Evolutionary conservation across 352 stramenopile species (phyloP), one percentile per base, ranked within the genome.

Genomic region (Phytophthora ramorum): DNA sequence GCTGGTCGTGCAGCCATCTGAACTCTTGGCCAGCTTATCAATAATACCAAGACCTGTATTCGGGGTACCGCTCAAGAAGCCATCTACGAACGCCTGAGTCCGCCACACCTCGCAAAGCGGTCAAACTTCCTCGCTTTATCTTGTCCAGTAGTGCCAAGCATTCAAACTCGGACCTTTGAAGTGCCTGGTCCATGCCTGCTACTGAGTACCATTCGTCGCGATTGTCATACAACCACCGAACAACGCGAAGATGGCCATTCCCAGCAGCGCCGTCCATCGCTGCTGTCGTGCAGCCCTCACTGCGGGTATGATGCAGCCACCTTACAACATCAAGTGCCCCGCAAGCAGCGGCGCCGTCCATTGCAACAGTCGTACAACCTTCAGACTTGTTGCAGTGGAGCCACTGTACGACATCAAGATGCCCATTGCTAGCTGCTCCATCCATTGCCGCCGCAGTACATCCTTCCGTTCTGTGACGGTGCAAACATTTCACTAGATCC

Each of bases 361-460:
- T 16, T n/a, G 34, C 34, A 13, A 10, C 13, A n/a, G 34, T 38
- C 13, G 34, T 38, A 38, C 34, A 38, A 38, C 34, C 34, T 38
- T 38, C 12, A 16, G 34, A 38, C n/a, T 6, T 13, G 9, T 38
- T 38, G 34, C 13, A 5, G 34, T 38, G 34, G 13, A 38, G 13
- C 34, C 9, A 38, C 13, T 6, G 34, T 2, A 38, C 34, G 13
- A 38, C 13, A 10, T 16, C 10, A n/a, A 38, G 34, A 5, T 9
- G 56, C 66, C 40, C 34, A 17, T 12, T 32, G 35, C 50, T 82
- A 61, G 34, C 61, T 57, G 41, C 34, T 38, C 34, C 34, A 38
- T 38, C 34, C 34, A 38, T 38, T 16, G 34, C 34, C 8, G 12
- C 34, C 34, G 8, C 13, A n/a, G 34, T 38, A 16, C 34, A 38